phyloP scores from a whole-genome alignment of 164 flowering plant genomes.

The Berberis thunbergii region DNA sequence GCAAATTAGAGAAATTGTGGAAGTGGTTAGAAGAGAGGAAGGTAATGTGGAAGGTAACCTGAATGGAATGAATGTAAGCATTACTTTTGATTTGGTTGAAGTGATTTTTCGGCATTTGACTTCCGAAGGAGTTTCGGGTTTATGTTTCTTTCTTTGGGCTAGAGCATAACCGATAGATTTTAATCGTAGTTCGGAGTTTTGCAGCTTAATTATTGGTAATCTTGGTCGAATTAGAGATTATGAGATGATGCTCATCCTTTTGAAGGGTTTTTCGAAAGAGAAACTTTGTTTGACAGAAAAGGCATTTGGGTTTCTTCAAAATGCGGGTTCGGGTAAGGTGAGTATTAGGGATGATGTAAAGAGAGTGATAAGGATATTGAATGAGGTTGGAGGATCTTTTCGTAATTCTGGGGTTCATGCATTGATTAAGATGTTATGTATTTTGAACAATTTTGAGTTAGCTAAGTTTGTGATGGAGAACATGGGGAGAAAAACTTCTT shows the following conservation, averaged over 20 bases:
- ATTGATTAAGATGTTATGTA: constrained; percentile 45
- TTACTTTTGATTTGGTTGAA: constrained; percentile 16
- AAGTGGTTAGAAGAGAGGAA: constrained; percentile 21
- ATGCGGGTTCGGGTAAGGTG: constrained; percentile 9
- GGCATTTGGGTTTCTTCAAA: constrained; percentile 39
- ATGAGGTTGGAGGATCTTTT: constrained; percentile 42
- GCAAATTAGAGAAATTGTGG: constrained; percentile 22
- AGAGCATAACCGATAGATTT: constrained; percentile 9
- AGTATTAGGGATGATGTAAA: constrained; percentile 14
- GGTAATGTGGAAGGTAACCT: constrained; percentile 31
- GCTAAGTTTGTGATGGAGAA: constrained; percentile 45
- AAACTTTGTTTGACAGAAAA: constrained; percentile 24
- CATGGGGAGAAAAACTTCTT: constrained; percentile 33
- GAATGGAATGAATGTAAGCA: constrained; percentile 12
- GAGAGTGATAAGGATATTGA: constrained; percentile 27
- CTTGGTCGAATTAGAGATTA: not conserved
- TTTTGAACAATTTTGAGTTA: constrained; percentile 27
- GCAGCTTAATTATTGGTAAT: constrained; percentile 34
- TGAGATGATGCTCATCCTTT: not conserved
- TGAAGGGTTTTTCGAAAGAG: constrained; percentile 27
- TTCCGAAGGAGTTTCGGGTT: constrained; percentile 28
- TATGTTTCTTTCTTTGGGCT: constrained; percentile 49
- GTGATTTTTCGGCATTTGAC: constrained; percentile 32
- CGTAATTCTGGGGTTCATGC: constrained; percentile 33
- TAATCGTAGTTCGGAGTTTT: constrained; percentile 23